Evolutionary conservation across 2,329 filamentous ascomycete species (phyloP), one percentile per base, ranked within the genome.

Genomic region (Trichoderma asperellum): DNA sequence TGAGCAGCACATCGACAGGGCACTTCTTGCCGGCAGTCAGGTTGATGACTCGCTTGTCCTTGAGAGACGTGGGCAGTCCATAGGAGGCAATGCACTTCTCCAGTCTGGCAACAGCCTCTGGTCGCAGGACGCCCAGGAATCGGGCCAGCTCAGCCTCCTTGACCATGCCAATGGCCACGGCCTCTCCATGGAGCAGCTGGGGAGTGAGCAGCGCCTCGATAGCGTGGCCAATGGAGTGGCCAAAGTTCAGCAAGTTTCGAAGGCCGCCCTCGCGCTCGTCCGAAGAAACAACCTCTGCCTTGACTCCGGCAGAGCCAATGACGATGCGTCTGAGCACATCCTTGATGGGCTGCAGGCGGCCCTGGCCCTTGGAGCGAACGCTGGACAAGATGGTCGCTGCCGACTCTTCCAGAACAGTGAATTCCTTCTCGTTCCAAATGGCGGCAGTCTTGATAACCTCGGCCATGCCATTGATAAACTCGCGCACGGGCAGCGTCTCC

Each of bases 401-500:
- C 75, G 96, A 93, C 73, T 91, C 85, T 78, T 99, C 96, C 21
- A 99, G 84, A 14, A 91, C 83, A 55, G 90, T 87, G 78, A 99
- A 99, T 77, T 97, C 95, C 11, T 85, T 82, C 80, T 96, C 93
- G 76, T 97, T 89, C 88, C 95, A 97, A 75, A 99, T 98, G 66
- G 96, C 96, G 3, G 96, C 96, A 4, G 96, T 99, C 87, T 97
- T 97, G 79, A 97, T 87, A 35, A 99, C 95, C 83, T 99, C 96
- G 32, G 95, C 96, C 95, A 99, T 97, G 71, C 96, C 96, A 79
- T 99, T 99, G 81, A 97, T 94, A 77, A 99, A 95, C 81, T 99
- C 95, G 73, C 96, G 87, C 73, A 91, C 90, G 0, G 95, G 94
- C 24, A 99, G 84, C 0, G 94, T 97, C 78, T 97, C 93, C 68